A percentile compares a stretch with the other conserved stretches of the same genome.
phyloP scores from a whole-genome alignment of 2,329 filamentous ascomycete species.

The Trichoderma sp. region DNA sequence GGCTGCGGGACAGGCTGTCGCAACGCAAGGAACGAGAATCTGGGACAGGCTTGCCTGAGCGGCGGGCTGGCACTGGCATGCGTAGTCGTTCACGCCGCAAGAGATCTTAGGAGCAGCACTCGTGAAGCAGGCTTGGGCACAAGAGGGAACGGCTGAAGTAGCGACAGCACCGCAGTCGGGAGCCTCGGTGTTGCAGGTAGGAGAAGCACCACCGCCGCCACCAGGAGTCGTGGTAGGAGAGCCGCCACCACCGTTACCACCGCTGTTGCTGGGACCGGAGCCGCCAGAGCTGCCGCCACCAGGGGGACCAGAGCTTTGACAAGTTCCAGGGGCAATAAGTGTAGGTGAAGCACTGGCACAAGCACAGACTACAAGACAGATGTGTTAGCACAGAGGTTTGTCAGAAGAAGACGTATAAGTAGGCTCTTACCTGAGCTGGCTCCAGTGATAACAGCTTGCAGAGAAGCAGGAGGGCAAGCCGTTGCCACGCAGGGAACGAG shows the following conservation, averaged over 20 bases:
- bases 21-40: slow-evolving; percentile 29
- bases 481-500: slow-evolving; percentile 31
- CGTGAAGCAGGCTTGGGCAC: slow-evolving; percentile 30
- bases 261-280: neutral
- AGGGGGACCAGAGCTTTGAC: neutral
- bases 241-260: neutral
- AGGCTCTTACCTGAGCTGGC: slow-evolving; percentile 22
- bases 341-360: slow-evolving; percentile 21
- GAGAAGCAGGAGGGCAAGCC: slow-evolving; percentile 23
- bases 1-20: slow-evolving; percentile 25
- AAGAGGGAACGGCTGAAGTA: slow-evolving; percentile 28
- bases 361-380: slow-evolving; percentile 21
- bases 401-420: neutral
- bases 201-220: neutral
- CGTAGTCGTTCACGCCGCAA: slow-evolving; percentile 29
- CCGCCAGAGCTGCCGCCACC: neutral
- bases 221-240: neutral
- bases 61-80: slow-evolving; percentile 29
- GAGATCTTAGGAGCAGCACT: slow-evolving; percentile 29
- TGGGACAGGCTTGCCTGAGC: slow-evolving; percentile 26
- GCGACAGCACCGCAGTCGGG: slow-evolving; percentile 29
- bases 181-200: slow-evolving; percentile 20
- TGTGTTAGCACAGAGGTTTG: neutral
- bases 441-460: slow-evolving; percentile 28
- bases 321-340: neutral